phyloP scores from a whole-genome alignment of 306 rosid genomes.

The Acacia crassicarpa region DNA sequence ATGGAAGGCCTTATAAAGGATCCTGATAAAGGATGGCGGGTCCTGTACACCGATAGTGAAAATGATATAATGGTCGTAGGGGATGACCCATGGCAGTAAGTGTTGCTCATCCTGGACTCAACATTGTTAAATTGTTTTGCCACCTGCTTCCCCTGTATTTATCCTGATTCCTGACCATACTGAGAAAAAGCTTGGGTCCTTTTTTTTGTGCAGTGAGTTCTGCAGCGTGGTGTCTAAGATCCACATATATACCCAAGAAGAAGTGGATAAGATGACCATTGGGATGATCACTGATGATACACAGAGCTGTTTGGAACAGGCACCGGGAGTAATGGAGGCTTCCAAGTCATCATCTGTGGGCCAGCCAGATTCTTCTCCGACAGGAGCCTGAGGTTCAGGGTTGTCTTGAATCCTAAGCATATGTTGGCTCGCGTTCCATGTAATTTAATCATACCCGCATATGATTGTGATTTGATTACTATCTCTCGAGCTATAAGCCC shows the following conservation, averaged over 20 bases:
- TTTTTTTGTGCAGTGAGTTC: slow-evolving; percentile 74
- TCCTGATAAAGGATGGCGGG: slow-evolving; percentile 83
- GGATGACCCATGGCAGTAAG: slow-evolving; percentile 97
- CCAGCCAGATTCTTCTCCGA: slow-evolving; percentile 87
- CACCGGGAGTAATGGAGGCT: slow-evolving; percentile 62
- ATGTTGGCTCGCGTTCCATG: slow-evolving; percentile 30
- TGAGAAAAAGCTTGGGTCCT: slow-evolving; percentile 17
- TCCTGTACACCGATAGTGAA: slow-evolving; percentile 90
- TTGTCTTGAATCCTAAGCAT: slow-evolving; percentile 17
- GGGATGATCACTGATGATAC: slow-evolving; percentile 79
- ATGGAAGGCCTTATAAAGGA: slow-evolving; percentile 93
- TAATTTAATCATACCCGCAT: slow-evolving; percentile 23
- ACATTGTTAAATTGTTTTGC: slow-evolving; percentile 28
- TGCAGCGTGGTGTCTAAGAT: slow-evolving; percentile 81
- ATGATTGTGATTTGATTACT: slow-evolving; percentile 10
- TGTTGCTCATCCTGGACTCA: slow-evolving; percentile 25
- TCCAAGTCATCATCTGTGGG: slow-evolving; percentile 94
- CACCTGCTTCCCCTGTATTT: slow-evolving; percentile 16
- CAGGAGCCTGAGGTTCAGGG: slow-evolving; percentile 51
- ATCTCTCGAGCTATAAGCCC: slow-evolving; percentile 29
- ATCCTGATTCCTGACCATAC: neutral
- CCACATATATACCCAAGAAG: slow-evolving; percentile 81
- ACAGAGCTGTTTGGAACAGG: slow-evolving; percentile 88
- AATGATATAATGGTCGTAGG: slow-evolving; percentile 97
- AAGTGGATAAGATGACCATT: slow-evolving; percentile 92